These are phyloP conservation scores for Salix viminalis DNA, from an alignment of 345 rosid genomes.

Conservation along the genomic window DNA sequence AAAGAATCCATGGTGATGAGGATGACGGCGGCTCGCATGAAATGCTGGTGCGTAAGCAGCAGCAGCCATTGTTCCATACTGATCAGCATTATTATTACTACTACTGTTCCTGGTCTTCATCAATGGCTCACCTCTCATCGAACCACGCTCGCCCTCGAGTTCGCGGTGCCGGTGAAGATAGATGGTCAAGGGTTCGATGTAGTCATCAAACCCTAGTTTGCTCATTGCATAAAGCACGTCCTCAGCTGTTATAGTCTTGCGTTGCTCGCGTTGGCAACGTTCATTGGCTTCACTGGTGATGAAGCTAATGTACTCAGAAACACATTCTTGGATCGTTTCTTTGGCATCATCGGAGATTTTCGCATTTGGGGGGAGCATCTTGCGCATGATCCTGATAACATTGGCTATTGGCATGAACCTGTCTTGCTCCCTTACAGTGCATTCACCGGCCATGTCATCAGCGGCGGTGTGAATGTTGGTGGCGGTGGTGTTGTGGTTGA, in stretches of 20 bases:
- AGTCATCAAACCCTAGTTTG: slow-evolving; percentile 37
- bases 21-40: slow-evolving; percentile 35
- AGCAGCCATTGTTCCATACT: slow-evolving; percentile 34
- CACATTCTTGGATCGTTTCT: slow-evolving; percentile 36
- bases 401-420: slow-evolving; percentile 36
- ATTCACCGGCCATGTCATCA: slow-evolving; percentile 34
- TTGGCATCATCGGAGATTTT: slow-evolving; percentile 36
- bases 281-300: slow-evolving; percentile 36
- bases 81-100: neutral
- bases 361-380: slow-evolving; percentile 29
- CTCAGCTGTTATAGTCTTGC: slow-evolving; percentile 35
- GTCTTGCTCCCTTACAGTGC: slow-evolving; percentile 34
- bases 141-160: slow-evolving; percentile 38
- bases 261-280: slow-evolving; percentile 37
- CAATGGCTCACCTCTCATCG: slow-evolving; percentile 46
- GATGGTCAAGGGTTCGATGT: slow-evolving; percentile 31
- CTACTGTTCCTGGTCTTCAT: slow-evolving; percentile 40
- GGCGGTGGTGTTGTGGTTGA: slow-evolving; percentile 15
- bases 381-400: slow-evolving; percentile 32
- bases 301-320: slow-evolving; percentile 35
- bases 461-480: slow-evolving; percentile 6
- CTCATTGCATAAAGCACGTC: slow-evolving; percentile 33
- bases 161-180: slow-evolving; percentile 32
- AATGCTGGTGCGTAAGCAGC: slow-evolving; percentile 40
- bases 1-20: slow-evolving; percentile 36